These are phyloP conservation scores for Gossypium armourianum DNA, from an alignment of 441 rosid species.

Conservation along the genomic window DNA sequence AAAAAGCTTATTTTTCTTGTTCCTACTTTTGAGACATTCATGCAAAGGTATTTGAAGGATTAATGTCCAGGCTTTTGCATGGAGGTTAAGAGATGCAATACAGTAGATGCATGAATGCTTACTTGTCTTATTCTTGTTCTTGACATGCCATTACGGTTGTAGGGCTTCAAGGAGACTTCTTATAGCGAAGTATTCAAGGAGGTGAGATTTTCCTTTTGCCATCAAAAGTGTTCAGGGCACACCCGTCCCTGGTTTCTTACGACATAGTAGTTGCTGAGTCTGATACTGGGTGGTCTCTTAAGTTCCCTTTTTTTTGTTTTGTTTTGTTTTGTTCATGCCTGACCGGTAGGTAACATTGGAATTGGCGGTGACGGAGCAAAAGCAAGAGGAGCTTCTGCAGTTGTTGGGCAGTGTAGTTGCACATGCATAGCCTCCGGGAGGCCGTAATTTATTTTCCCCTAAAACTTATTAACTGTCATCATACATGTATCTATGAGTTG, in stretches of 20 bases:
- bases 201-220: slow-evolving; percentile 29
- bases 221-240: background rate
- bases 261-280: background rate
- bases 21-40: background rate
- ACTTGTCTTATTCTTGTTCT: background rate
- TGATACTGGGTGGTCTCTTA: background rate
- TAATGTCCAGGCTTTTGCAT: background rate
- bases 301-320: background rate
- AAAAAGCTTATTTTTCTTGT: background rate
- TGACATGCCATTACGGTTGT: slow-evolving; percentile 15
- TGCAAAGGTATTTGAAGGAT: slow-evolving; percentile 4
- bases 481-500: background rate
- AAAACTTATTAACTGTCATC: background rate
- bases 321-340: background rate
- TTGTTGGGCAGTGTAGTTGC: slow-evolving; percentile 28
- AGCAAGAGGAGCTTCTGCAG: slow-evolving; percentile 41
- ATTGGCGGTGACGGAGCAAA: slow-evolving; percentile 37
- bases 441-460: slow-evolving; percentile 1
- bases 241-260: background rate
- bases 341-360: slow-evolving; percentile 60
- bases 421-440: slow-evolving; percentile 19
- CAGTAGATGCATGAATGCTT: background rate
- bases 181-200: slow-evolving; percentile 62
- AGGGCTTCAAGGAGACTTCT: slow-evolving; percentile 67
- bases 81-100: background rate